Evolutionary conservation across 2,329 filamentous ascomycete species (phyloP), one percentile per base, ranked within the genome.

Genomic region (Pseudogymnoascus sp.): DNA sequence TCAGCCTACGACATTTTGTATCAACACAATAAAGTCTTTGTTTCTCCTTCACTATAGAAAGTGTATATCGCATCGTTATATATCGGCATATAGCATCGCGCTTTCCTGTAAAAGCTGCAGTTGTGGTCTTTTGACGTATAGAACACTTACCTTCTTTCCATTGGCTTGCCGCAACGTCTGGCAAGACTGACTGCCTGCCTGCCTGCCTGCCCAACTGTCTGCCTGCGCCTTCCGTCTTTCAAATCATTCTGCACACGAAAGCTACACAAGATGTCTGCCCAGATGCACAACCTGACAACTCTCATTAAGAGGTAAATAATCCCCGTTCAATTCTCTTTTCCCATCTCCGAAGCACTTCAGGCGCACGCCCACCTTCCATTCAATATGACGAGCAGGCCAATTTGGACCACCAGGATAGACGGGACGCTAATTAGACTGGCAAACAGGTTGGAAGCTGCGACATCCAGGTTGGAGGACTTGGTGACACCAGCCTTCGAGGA

Each of bases 251-350:
- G 46, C n/a, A 33, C n/a, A 31, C 28, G 2, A 56, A 19, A 31
- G 26, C 26, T 56, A 56, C 46, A 26, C 63, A 61, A 46, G 67
- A 93, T 93, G 89, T 85, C 88, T 68, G 79, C 86, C 66, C 90
- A 92, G 72, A 97, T 98, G 91, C 88, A 98, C 78, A 98, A 96
- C 75, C 81, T 99, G 67, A 96, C 92, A 37, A 99, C 95, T 62
- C 85, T 99, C 72, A 97, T 99, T 81, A 99, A 99, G 84, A 87
- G 95, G 95, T 98, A 84, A 33, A 28, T 71, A 85, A 19, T 2
- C 19, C 78, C 66, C 61, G 65, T 64, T 63, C 56, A 37, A 62
- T 66, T 65, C 65, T 66, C 61, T 66, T 65, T 65, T 63, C 41
- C 61, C 43, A 61, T 53, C 60, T 61, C 12, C 41, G 59, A 24